A percentile compares a stretch with the other conserved stretches of the same genome.
These are phyloP conservation scores for Fistulifera solaris DNA, from an alignment of 108 stramenopile genomes.

Conservation along the genomic window DNA sequence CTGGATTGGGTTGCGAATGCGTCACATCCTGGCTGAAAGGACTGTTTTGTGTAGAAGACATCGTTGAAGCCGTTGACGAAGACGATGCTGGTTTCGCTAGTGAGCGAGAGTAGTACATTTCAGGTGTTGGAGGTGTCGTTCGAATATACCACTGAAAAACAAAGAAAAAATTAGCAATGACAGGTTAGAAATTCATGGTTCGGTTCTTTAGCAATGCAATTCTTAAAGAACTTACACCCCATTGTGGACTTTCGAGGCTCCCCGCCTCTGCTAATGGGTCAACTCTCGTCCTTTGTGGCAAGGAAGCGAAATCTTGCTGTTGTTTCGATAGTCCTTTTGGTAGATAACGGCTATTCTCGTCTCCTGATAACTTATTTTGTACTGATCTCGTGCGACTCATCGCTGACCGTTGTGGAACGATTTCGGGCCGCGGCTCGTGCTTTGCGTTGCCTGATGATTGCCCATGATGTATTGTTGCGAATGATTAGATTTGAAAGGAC, in stretches of 20 bases:
- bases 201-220: no score
- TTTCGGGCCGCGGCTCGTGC: background rate
- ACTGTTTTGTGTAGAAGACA: background rate
- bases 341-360: conserved; percentile 18
- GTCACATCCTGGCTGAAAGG: background rate
- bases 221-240: conserved; percentile 22
- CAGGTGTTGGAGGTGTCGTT: conserved; percentile 71
- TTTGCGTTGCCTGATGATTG: background rate
- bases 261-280: background rate
- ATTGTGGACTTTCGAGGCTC: conserved; percentile 42
- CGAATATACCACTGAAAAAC: conserved; percentile 42
- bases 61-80: background rate
- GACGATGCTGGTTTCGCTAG: background rate
- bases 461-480: conserved; percentile 3
- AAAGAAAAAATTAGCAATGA: no score
- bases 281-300: conserved; percentile 1
- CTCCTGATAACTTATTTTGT: conserved; percentile 2
- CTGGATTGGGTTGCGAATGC: conserved; percentile 12
- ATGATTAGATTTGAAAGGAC: background rate
- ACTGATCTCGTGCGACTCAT: conserved; percentile 4
- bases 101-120: conserved; percentile 29
- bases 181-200: no score
- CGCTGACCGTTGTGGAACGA: background rate
- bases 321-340: conserved; percentile 29
- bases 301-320: conserved; percentile 16